Evolutionary conservation across 169 alveolate species (phyloP).

Genomic region (Cryptosporidium muris): DNA sequence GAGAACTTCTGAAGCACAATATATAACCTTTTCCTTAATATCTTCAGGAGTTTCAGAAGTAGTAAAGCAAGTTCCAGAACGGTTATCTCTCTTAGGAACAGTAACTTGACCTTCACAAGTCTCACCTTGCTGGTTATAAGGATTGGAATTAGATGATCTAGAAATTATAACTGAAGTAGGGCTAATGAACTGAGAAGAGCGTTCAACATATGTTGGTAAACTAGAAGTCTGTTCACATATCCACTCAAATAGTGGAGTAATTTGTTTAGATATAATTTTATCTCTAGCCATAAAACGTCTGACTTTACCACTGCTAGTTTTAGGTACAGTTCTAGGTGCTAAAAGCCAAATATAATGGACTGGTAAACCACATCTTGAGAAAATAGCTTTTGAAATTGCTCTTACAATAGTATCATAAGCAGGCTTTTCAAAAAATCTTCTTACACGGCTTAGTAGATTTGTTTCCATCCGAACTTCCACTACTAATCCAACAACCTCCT

Average conservation of each 20-base stretch:
- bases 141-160: slow-evolving; percentile 45
- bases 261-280: slow-evolving; percentile 70
- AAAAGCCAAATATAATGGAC: slow-evolving; percentile 78
- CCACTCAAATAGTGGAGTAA: slow-evolving; percentile 64
- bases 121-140: neutral
- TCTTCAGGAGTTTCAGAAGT: neutral
- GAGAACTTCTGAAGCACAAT: slow-evolving; percentile 70
- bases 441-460: slow-evolving; percentile 72
- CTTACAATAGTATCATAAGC: slow-evolving; percentile 74
- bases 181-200: slow-evolving; percentile 64
- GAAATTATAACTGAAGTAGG: slow-evolving; percentile 63
- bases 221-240: slow-evolving; percentile 57
- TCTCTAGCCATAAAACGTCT: slow-evolving; percentile 75
- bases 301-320: slow-evolving; percentile 80
- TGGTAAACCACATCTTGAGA: slow-evolving; percentile 73
- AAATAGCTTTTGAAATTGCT: slow-evolving; percentile 73
- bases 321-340: slow-evolving; percentile 75
- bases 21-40: slow-evolving; percentile 26
- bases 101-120: no score
- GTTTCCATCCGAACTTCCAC: slow-evolving; percentile 77
- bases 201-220: slow-evolving; percentile 10
- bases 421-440: slow-evolving; percentile 74
- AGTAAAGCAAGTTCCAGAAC: no score
- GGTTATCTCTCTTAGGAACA: no score
- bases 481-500: slow-evolving; percentile 78